Evolutionary conservation across 805 yeast genomes (phyloP).

Genomic region (Wickerhamomyces kurtzmanii): DNA sequence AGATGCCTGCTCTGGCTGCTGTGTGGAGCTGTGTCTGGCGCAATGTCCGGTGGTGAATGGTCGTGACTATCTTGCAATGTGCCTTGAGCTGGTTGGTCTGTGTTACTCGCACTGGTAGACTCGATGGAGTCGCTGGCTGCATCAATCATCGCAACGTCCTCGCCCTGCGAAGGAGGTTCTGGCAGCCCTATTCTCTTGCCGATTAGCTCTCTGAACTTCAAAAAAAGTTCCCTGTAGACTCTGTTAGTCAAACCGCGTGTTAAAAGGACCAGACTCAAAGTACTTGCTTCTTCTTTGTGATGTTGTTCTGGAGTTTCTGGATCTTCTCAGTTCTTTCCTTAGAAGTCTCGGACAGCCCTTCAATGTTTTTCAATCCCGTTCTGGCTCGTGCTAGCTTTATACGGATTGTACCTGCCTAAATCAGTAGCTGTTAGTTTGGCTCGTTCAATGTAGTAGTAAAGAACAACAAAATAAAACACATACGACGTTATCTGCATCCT

Average conservation of each 20-base stretch:
- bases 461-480: slow-evolving; percentile 6
- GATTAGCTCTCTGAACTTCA: slow-evolving; percentile 12
- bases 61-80: too few species aligned
- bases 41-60: too few species aligned
- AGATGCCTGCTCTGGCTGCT: too few species aligned
- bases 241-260: too few species aligned
- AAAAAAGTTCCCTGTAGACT: too few species aligned
- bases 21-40: too few species aligned
- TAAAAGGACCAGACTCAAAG: too few species aligned
- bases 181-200: slow-evolving; percentile 5
- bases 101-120: too few species aligned
- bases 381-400: slow-evolving; percentile 27
- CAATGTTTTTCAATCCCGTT: slow-evolving; percentile 26
- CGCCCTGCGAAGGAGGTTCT: slow-evolving; percentile 2
- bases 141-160: not conserved
- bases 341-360: slow-evolving; percentile 33
- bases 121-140: too few species aligned
- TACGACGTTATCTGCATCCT: slow-evolving; percentile 32
- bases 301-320: slow-evolving; percentile 22
- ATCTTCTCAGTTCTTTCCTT: slow-evolving; percentile 24
- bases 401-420: slow-evolving; percentile 32
- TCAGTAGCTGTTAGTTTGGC: slow-evolving; percentile 1
- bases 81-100: too few species aligned
- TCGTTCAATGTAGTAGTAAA: not conserved
- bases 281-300: slow-evolving; percentile 17